Conservation (phyloP, 164 flowering plant genomes). For the Nymphaea colorata region DNA sequence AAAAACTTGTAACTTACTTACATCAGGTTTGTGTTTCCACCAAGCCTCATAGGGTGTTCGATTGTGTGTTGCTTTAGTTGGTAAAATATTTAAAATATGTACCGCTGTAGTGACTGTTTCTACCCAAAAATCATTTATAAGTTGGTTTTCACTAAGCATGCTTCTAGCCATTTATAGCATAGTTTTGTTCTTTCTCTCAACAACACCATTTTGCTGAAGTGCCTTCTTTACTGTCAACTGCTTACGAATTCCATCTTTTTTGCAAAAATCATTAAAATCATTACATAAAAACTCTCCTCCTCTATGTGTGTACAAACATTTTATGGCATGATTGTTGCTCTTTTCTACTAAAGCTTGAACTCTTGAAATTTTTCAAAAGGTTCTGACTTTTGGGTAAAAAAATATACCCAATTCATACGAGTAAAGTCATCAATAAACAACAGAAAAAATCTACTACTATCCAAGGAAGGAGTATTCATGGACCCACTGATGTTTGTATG, state of each 20-base stretch:
- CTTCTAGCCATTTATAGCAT: slow-evolving; percentile 1
- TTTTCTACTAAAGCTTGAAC: slow-evolving; percentile 3
- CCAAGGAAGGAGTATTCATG: background rate
- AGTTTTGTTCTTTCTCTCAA: background rate
- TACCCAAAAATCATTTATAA: slow-evolving; percentile 1
- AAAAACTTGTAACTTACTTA: slow-evolving; percentile 3
- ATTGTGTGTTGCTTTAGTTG: slow-evolving; percentile 3
- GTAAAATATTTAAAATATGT: background rate
- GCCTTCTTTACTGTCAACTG: slow-evolving; percentile 1
- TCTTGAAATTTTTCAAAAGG: background rate
- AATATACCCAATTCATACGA: slow-evolving; percentile 8
- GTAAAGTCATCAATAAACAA: slow-evolving; percentile 10
- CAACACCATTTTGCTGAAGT: background rate
- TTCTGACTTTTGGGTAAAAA: slow-evolving; percentile 6
- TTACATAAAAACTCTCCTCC: background rate
- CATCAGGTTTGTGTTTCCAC: slow-evolving; percentile 4
- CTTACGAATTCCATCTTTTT: slow-evolving; percentile 1
- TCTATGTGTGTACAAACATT: background rate
- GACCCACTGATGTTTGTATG: background rate
- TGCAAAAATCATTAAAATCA: slow-evolving; percentile 1
- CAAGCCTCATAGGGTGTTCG: slow-evolving; percentile 12
- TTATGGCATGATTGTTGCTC: background rate
- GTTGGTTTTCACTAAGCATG: background rate
- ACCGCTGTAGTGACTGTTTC: slow-evolving; percentile 1
- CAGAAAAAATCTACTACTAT: background rate